Conservation (phyloP, 768 basidiomycete species). For the Leccinellum albellum region DNA sequence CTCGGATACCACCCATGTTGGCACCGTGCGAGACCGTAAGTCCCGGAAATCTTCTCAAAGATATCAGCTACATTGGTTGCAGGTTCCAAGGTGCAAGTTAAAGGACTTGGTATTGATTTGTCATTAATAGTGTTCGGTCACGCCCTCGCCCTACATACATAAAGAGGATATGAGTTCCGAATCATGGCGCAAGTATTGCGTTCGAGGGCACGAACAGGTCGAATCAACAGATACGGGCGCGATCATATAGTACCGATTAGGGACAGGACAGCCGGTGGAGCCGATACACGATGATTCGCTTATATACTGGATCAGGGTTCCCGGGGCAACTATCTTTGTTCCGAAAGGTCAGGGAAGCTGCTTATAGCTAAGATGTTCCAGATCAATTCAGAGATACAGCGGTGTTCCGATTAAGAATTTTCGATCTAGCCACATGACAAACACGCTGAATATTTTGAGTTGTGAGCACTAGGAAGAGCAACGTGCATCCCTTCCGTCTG, state of each 20-base stretch:
- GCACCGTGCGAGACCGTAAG: constrained; percentile 11
- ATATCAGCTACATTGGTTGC: constrained; percentile 8
- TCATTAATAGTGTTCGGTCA: constrained; percentile 1
- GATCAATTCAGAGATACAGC: constrained; percentile 15
- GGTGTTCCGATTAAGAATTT: constrained; percentile 27
- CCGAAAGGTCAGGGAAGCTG: constrained; percentile 23
- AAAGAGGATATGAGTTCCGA: neutral
- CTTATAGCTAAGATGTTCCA: constrained; percentile 21
- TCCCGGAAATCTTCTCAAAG: neutral
- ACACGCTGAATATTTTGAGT: constrained; percentile 16
- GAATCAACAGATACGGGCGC: constrained; percentile 3
- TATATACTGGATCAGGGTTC: constrained; percentile 18
- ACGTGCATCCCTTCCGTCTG: constrained; percentile 15
- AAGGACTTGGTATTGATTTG: neutral
- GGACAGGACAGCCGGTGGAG: constrained; percentile 16
- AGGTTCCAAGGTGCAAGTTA: neutral
- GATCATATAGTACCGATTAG: constrained; percentile 8
- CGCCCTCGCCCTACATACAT: neutral
- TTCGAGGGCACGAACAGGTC: constrained; percentile 1
- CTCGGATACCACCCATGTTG: constrained; percentile 10
- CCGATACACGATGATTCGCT: constrained; percentile 19
- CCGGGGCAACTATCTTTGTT: constrained; percentile 22
- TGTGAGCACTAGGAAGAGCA: constrained; percentile 14
- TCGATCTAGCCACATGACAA: constrained; percentile 31
- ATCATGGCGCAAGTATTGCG: neutral